A percentile compares a stretch with the other conserved stretches of the same genome.
Conservation (phyloP, 352 stramenopile genomes). For the Phytophthora rubi region DNA sequence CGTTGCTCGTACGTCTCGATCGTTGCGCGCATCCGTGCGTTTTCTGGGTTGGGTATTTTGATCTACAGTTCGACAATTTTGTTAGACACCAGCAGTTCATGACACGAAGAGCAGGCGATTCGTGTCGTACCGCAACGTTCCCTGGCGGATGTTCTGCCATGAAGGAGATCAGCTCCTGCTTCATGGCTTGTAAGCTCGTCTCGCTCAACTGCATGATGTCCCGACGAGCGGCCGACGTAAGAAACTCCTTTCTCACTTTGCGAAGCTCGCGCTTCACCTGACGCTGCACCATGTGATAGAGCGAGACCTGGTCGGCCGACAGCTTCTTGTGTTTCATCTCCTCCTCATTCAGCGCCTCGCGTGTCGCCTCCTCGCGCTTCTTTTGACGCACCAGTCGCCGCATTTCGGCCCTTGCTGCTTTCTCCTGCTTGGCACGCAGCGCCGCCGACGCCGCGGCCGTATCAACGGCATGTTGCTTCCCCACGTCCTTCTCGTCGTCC, state of each 20-base stretch:
- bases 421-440: slow-evolving; percentile 58
- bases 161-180: slow-evolving; percentile 67
- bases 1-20: slow-evolving; percentile 58
- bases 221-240: slow-evolving; percentile 52
- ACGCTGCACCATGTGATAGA: slow-evolving; percentile 66
- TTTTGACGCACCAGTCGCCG: slow-evolving; percentile 49
- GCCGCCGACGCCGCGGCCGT: slow-evolving; percentile 50
- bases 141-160: slow-evolving; percentile 56
- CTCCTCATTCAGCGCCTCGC: slow-evolving; percentile 49
- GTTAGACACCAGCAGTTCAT: slow-evolving; percentile 4
- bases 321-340: slow-evolving; percentile 49
- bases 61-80: slow-evolving; percentile 26
- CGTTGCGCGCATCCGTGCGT: slow-evolving; percentile 54
- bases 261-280: slow-evolving; percentile 70
- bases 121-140: slow-evolving; percentile 47
- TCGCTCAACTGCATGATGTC: slow-evolving; percentile 80
- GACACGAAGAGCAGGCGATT: not conserved
- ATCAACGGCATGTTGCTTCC: slow-evolving; percentile 41
- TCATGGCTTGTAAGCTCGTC: slow-evolving; percentile 68
- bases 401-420: slow-evolving; percentile 49
- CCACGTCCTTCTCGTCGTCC: slow-evolving; percentile 34
- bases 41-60: slow-evolving; percentile 67
- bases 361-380: slow-evolving; percentile 53
- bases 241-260: slow-evolving; percentile 74
- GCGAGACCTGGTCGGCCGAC: slow-evolving; percentile 55